These are phyloP conservation scores for Phytophthora crassamura DNA, from an alignment of 352 stramenopile species.

Conservation along the genomic window DNA sequence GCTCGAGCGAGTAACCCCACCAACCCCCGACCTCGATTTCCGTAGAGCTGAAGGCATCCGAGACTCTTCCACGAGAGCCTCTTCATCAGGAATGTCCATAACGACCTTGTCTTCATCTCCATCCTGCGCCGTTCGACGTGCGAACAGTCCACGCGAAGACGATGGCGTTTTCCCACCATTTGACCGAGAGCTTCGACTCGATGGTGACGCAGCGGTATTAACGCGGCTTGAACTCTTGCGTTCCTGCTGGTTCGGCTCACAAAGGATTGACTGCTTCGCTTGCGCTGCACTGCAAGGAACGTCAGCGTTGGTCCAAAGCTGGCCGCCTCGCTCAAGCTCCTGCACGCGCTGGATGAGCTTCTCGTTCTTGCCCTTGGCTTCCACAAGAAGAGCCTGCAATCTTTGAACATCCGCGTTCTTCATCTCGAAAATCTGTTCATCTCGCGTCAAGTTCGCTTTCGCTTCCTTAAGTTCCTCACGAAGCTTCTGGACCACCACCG, in stretches of 20 bases:
- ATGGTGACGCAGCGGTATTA: slow-evolving; percentile 23
- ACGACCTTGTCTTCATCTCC: slow-evolving; percentile 72
- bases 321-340: slow-evolving; percentile 67
- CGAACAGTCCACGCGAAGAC: slow-evolving; percentile 69
- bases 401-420: slow-evolving; percentile 80
- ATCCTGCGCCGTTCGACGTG: slow-evolving; percentile 47
- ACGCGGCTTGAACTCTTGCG: slow-evolving; percentile 10
- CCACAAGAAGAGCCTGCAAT: slow-evolving; percentile 58
- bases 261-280: background rate
- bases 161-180: slow-evolving; percentile 40
- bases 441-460: slow-evolving; percentile 67
- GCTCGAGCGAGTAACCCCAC: slow-evolving; percentile 13
- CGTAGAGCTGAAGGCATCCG: slow-evolving; percentile 25
- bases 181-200: slow-evolving; percentile 5
- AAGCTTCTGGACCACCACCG: slow-evolving; percentile 42
- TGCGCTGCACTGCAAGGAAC: background rate
- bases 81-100: slow-evolving; percentile 60
- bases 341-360: slow-evolving; percentile 73
- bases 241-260: slow-evolving; percentile 9
- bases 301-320: slow-evolving; percentile 67
- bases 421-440: slow-evolving; percentile 89
- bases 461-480: slow-evolving; percentile 67
- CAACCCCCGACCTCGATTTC: slow-evolving; percentile 25
- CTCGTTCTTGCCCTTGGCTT: slow-evolving; percentile 81
- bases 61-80: slow-evolving; percentile 7